These are phyloP conservation scores for Vickermania ingenoplastis DNA, from an alignment of 208 protist species.

Conservation along the genomic window DNA sequence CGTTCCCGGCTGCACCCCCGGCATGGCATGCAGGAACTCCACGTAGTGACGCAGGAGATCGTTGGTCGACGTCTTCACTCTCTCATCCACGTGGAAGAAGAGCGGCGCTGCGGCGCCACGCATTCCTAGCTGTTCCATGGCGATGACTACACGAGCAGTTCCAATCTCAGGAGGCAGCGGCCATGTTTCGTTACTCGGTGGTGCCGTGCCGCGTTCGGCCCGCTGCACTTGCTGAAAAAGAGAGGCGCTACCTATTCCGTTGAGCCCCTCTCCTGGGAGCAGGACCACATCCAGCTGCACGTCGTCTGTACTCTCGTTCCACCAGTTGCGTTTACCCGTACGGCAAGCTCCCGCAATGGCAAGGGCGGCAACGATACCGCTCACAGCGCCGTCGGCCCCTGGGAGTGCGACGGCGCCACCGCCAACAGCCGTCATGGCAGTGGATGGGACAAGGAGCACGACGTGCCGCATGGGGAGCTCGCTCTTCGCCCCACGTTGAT, in stretches of 20 bases:
- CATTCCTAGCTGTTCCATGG: background rate
- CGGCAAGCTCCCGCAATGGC: background rate
- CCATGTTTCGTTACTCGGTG: background rate
- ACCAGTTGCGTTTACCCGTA: no score
- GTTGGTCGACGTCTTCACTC: background rate
- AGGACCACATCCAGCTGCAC: background rate
- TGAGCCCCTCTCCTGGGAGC: background rate
- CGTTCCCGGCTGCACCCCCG: background rate
- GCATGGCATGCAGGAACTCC: background rate
- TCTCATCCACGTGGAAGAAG: background rate
- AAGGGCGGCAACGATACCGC: background rate
- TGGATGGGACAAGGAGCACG: slow-evolving; percentile 11
- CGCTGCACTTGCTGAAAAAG: background rate
- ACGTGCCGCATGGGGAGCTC: background rate
- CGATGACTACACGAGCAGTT: background rate
- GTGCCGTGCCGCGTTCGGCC: no score
- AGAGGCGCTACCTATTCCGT: background rate
- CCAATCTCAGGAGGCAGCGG: background rate
- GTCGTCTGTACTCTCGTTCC: background rate
- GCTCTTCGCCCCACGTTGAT: no score
- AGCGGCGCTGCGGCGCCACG: background rate
- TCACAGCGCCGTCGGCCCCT: background rate
- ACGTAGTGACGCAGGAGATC: background rate
- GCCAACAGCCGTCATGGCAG: slow-evolving; percentile 14
- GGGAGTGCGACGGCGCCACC: slow-evolving; percentile 1